A percentile compares a stretch with the other conserved stretches of the same genome.
Conservation (phyloP, 176 grass and related monocot genomes). For the Eragrostis nindensis region DNA sequence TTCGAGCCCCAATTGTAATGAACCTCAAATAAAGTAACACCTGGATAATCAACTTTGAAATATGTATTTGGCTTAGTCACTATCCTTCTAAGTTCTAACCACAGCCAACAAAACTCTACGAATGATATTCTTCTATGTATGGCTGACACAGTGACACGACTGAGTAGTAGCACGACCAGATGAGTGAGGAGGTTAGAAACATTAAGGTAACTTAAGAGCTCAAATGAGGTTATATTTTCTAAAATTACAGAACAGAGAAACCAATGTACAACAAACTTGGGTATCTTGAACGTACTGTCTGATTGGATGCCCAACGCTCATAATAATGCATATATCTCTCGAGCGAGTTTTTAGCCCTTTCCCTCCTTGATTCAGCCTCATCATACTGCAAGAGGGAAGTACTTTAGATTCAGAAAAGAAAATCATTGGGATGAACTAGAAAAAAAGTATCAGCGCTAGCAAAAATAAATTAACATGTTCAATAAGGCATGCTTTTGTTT, state of each 20-base stretch:
- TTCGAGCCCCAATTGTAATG: not conserved
- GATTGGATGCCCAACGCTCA: constrained; percentile 97
- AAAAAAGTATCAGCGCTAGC: not conserved
- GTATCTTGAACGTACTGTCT: constrained; percentile 67
- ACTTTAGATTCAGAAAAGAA: constrained; percentile 9
- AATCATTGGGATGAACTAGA: not conserved
- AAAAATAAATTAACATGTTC: constrained; percentile 7
- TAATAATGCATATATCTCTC: constrained; percentile 99
- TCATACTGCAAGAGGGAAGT: constrained; percentile 62
- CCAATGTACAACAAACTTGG: constrained; percentile 25
- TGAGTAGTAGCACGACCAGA: not conserved
- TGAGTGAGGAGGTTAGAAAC: not conserved
- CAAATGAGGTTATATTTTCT: constrained; percentile 7
- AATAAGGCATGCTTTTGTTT: not conserved
- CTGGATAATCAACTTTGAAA: not conserved
- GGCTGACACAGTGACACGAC: not conserved
- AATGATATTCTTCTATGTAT: not conserved
- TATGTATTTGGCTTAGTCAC: not conserved
- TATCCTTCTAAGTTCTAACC: constrained; percentile 13
- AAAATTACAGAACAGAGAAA: constrained; percentile 30
- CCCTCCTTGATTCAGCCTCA: constrained; percentile 86
- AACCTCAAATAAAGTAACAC: constrained; percentile 29
- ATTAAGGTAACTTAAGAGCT: not conserved
- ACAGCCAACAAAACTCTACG: not conserved
- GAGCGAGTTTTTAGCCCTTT: constrained; percentile 95